Base-by-base conservation (phyloP, 257 asterid genomes). In the Lavandula angustifolia region DNA sequence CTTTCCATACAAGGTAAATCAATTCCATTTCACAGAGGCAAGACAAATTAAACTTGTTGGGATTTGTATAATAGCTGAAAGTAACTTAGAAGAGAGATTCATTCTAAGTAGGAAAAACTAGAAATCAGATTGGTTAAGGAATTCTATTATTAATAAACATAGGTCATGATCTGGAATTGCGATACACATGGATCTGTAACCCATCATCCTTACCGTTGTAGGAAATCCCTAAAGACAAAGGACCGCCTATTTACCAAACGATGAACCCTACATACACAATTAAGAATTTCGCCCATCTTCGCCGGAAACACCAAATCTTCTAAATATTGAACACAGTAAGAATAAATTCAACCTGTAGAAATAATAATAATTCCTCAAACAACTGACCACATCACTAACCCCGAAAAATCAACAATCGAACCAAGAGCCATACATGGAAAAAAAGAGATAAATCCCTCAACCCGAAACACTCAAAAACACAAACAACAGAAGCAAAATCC, bases 341-440 rank as follows among this genome's bases (percentile, higher is more conserved):
- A 50, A 22, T 7, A 14, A 56, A 57, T 17, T 34, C 46, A 51
- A 40, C 37, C 18, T 32, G 17, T 56, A 49, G 37, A 35, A 47
- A 22, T 49, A 33, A 52, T 11, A 35, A 52, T 55, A 46, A 53
- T 35, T 44, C 42, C 4, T 16, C 31, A 13, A 63, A 35, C 34
- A 68, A 54, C 42, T 8, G 32, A 48, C 40, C 49, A 4, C 33
- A 7, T 0, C 46, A 35, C 38, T 50, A 59, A 27, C 40, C 49
- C 49, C 41, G 32, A 27, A 49, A 51, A 10, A 46, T 44, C 71
- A 43, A 57, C 42, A 57, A 34, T 41, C 49, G 54, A 67, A 18
- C n/a, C 40, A 46, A 44, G 50, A 55, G 42, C 10, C 9, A 47
- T 11, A 53, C 1, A 27, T n/a, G 12, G 13, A 6, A 44, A 16